Percentiles rank a stretch among this genome's conserved stretches.
These are phyloP conservation scores for Saccharum officinarum DNA, from an alignment of 176 grass and related monocot genomes.

Conservation along the genomic window DNA sequence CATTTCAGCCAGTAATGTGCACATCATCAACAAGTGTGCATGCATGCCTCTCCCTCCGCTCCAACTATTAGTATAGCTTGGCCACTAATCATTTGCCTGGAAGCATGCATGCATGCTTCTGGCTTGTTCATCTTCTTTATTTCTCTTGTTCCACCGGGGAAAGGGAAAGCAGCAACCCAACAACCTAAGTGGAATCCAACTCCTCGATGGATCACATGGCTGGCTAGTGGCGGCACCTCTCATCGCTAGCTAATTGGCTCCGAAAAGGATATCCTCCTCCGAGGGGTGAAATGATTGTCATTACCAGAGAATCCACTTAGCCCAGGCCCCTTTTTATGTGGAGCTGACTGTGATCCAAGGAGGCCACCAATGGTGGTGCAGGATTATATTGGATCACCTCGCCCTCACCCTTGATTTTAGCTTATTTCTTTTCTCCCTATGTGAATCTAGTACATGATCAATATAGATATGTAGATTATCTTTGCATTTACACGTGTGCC, in stretches of 20 bases:
- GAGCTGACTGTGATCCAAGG: slow-evolving; percentile 40
- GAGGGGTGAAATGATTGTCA: slow-evolving; percentile 20
- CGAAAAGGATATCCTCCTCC: not conserved
- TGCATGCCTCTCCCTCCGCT: not conserved
- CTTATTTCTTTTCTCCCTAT: not conserved
- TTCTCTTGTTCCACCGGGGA: not conserved
- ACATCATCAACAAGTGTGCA: not conserved
- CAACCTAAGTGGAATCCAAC: slow-evolving; percentile 42
- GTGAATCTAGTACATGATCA: not conserved
- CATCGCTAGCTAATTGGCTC: not conserved
- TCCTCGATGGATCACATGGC: not conserved
- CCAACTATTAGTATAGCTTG: not conserved
- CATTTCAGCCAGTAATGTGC: not conserved
- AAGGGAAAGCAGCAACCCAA: slow-evolving; percentile 24
- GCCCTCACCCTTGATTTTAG: not conserved
- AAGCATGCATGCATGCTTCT: not conserved
- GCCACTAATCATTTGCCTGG: not conserved
- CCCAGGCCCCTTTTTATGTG: slow-evolving; percentile 7
- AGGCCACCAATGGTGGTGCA: slow-evolving; percentile 31
- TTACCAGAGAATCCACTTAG: slow-evolving; percentile 33
- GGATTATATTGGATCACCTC: slow-evolving; percentile 22
- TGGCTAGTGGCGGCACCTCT: slow-evolving; percentile 4
- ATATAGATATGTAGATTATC: not conserved
- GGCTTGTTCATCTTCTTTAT: not conserved
- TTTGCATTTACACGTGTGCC: slow-evolving; percentile 18